Evolutionary conservation across 768 basidiomycete species (phyloP), one percentile per base, ranked within the genome.

Genomic region (Mycena galericulata): DNA sequence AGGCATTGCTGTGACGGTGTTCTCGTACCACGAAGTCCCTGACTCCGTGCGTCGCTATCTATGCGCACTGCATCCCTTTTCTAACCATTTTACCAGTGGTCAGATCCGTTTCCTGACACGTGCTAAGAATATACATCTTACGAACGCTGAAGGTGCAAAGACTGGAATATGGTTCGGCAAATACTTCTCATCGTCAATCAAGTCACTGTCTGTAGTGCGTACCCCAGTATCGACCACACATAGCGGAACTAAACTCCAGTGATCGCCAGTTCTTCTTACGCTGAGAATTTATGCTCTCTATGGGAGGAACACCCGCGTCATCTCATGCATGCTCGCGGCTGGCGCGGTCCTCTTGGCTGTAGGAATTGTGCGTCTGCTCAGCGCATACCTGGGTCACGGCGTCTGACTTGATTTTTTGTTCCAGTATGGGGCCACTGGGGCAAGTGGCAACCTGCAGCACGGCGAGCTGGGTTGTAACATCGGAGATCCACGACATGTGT

Each of bases 251-350:
- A 11, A 10, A 29, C 4, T 29, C 4, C 14, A 12, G 4, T 11
- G 26, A 11, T 15, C 14, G 34, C 8, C 40, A 56, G 63, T 70
- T 1, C 53, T 70, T 10, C 58, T 70, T 2, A 58, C 64, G 1
- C 9, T 70, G 14, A 24, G 69, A 27, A 62, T 70, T 11, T 70
- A 70, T 17, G 69, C 69, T 20, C 40, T 70, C 20, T 70, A 65
- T 45, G 58, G 64, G 5, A 27, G 51, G 6, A 29, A 30, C 24
- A 62, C 15, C 11, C 50, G 54, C 41, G 38, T 65, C 1, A 54
- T n/a, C 30, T 26, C 50, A 20, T 30, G 24, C 41, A 38, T 59
- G 53, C n/a, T 56, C 0, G 63, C 38, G 9, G 32, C 30, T 2
- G 63, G 53, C 5, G 54, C 24, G 10, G 27, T 41, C 2, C 54